Percentiles rank a stretch among this genome's conserved stretches.
These are phyloP conservation scores for Diaporthe australafricana DNA, from an alignment of 2,329 filamentous ascomycete genomes.

Conservation along the genomic window DNA sequence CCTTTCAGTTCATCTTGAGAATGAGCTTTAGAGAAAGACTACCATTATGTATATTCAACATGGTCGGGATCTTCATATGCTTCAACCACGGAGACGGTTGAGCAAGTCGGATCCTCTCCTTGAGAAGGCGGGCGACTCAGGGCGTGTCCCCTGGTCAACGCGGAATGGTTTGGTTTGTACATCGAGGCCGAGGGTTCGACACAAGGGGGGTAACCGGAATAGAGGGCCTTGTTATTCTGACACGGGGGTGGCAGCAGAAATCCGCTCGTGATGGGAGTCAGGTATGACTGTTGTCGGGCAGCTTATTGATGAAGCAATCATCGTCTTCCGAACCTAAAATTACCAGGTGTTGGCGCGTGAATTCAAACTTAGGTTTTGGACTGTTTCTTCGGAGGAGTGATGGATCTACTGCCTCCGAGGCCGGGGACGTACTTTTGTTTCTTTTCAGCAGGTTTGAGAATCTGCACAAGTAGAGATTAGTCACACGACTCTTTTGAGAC, in stretches of 20 bases:
- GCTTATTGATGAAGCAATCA: constrained; percentile 60
- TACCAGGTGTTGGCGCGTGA: constrained; percentile 75
- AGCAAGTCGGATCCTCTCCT: background rate
- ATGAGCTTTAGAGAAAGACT: constrained; percentile 32
- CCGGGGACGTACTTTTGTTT: constrained; percentile 99
- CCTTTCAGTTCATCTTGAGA: constrained; percentile 21
- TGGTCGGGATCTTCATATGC: constrained; percentile 2
- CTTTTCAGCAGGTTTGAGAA: constrained; percentile 99
- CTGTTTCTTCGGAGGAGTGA: constrained; percentile 78
- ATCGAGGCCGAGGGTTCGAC: constrained; percentile 42
- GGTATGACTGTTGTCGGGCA: constrained; percentile 32
- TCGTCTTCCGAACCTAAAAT: constrained; percentile 96
- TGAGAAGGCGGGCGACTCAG: constrained; percentile 6
- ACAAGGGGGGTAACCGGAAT: constrained; percentile 32
- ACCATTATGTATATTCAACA: constrained; percentile 34
- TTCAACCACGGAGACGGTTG: constrained; percentile 12
- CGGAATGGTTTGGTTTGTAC: constrained; percentile 31
- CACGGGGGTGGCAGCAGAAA: constrained; percentile 34
- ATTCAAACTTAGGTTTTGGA: constrained; percentile 76
- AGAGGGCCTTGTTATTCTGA: constrained; percentile 33
- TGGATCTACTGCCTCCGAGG: constrained; percentile 74
- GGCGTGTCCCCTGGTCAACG: constrained; percentile 40
- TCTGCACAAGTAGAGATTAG: constrained; percentile 63
- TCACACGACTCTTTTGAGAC: background rate
- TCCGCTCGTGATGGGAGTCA: constrained; percentile 29